These are phyloP conservation scores for Trypanosoma cruzi DNA, from an alignment of 208 protist genomes.

Conservation along the genomic window DNA sequence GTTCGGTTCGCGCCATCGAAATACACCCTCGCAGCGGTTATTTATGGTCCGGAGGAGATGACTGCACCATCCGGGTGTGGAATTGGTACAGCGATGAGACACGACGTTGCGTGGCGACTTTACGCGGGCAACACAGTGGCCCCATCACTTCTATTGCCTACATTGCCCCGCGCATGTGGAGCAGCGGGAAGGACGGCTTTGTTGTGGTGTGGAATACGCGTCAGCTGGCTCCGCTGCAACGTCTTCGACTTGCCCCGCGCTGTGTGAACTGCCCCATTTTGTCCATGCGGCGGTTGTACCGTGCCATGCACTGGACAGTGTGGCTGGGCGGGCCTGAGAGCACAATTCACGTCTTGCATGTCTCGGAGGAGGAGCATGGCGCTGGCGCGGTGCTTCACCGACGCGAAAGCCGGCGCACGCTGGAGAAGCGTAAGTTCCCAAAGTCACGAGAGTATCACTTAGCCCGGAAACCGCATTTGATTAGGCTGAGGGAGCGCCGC, in stretches of 20 bases:
- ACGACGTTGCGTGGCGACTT: slow-evolving; percentile 30
- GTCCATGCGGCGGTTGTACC: slow-evolving; percentile 21
- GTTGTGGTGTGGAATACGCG: slow-evolving; percentile 38
- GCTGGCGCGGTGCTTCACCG: slow-evolving; percentile 4
- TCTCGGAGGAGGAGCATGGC: background rate
- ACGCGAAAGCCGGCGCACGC: background rate
- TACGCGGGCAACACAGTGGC: slow-evolving; percentile 44
- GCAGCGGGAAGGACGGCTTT: slow-evolving; percentile 62
- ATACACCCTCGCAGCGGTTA: slow-evolving; percentile 44
- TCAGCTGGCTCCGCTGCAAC: slow-evolving; percentile 1
- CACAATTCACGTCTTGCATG: slow-evolving; percentile 7
- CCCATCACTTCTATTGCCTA: slow-evolving; percentile 50
- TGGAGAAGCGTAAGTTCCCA: background rate
- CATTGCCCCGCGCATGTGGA: slow-evolving; percentile 70
- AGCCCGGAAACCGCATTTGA: background rate
- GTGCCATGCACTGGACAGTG: slow-evolving; percentile 21
- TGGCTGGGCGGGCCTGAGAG: slow-evolving; percentile 20
- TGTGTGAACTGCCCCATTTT: slow-evolving; percentile 3
- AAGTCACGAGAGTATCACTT: background rate
- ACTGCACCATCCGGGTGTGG: slow-evolving; percentile 64
- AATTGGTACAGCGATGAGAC: slow-evolving; percentile 22
- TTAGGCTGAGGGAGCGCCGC: slow-evolving; percentile 16
- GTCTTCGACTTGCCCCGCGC: slow-evolving; percentile 7
- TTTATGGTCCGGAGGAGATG: slow-evolving; percentile 68
- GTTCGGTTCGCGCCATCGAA: slow-evolving; percentile 38